Percentiles rank a stretch among this genome's conserved stretches.
Conservation (phyloP, 306 rosid genomes). For the Purshia tridentata region DNA sequence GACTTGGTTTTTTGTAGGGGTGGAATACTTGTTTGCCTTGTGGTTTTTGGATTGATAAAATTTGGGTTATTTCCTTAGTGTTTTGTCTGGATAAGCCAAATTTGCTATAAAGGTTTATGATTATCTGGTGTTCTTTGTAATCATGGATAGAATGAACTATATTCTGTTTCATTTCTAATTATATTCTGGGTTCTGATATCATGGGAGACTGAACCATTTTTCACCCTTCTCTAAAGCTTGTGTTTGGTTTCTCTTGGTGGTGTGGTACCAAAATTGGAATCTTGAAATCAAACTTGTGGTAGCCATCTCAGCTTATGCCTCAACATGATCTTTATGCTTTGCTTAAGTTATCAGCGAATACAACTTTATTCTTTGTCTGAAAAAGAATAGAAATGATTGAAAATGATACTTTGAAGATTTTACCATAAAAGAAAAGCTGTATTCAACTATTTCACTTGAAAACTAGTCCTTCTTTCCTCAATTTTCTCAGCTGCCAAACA, state of each 20-base stretch:
- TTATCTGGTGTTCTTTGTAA: conserved; percentile 33
- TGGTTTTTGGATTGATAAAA: conserved; percentile 51
- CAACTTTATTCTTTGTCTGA: conserved; percentile 25
- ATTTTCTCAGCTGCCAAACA: not conserved
- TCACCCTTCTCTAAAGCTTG: not conserved
- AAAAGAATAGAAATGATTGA: not conserved
- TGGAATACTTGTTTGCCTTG: conserved; percentile 39
- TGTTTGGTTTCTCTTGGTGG: conserved; percentile 2
- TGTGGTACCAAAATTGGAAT: conserved; percentile 9
- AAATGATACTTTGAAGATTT: conserved; percentile 9
- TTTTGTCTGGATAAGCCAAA: conserved; percentile 50
- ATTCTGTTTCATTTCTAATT: conserved; percentile 8
- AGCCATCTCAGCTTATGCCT: not conserved
- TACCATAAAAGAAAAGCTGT: not conserved
- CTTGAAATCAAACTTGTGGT: conserved; percentile 1
- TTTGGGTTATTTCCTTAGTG: conserved; percentile 38
- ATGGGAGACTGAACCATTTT: not conserved
- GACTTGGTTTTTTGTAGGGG: conserved; percentile 29
- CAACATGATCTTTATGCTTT: conserved; percentile 8
- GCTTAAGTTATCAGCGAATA: conserved; percentile 21
- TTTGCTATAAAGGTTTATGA: conserved; percentile 40
- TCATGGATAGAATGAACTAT: conserved; percentile 32
- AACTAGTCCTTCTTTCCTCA: not conserved
- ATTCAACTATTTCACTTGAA: not conserved
- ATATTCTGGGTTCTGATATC: not conserved